Base-by-base conservation (phyloP, 768 basidiomycete genomes). In the Lentinula lateritia region DNA sequence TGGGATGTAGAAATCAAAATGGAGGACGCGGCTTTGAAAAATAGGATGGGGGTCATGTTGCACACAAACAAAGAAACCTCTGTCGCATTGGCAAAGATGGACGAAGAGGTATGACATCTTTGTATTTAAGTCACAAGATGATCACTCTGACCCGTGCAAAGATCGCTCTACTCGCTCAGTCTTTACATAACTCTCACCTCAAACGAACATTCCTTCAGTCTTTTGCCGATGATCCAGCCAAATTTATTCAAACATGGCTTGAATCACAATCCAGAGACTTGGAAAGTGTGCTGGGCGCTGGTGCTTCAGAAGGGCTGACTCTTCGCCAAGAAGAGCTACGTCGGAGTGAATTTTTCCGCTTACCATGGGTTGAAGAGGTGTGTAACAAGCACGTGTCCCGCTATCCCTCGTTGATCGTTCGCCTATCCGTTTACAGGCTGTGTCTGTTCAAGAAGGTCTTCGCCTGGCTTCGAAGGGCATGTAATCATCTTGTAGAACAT, bases 201-300 rank as follows among this genome's bases (percentile, higher is more conserved):
- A 96, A 95, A 72, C 82, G 87, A 23, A 89, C 91, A 7, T 98
- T 98, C 74, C 75, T 98, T 46, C 82, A 86, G 64, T 84, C 86
- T 1, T 97, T 97, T 69, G 85, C 92, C 12, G 76, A 83, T 0
- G 85, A 94, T 53, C 92, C 95, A 7, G 78, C 86, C 6, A 79
- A 80, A 64, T 91, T 98, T 70, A 90, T 95, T 60, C 89, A 95
- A 68, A 89, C 85, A 2, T 97, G 93, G 93, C 72, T 98, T 16
- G 90, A 90, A 66, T 94, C 92, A 2, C 95, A 98, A 71, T 92
- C 93, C 52, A 83, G 93, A 13, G 95, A 98, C 73, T 73, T 98
- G 48, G 93, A 95, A 74, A 89, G 84, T 61, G 80, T 95, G 61
- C 79, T 97, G n/a, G 93, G 93, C 35, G 92, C 89, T 70, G 93